Evolutionary conservation across 768 basidiomycete genomes (phyloP).

Genomic region (Hygrophoropsis aurantiaca): DNA sequence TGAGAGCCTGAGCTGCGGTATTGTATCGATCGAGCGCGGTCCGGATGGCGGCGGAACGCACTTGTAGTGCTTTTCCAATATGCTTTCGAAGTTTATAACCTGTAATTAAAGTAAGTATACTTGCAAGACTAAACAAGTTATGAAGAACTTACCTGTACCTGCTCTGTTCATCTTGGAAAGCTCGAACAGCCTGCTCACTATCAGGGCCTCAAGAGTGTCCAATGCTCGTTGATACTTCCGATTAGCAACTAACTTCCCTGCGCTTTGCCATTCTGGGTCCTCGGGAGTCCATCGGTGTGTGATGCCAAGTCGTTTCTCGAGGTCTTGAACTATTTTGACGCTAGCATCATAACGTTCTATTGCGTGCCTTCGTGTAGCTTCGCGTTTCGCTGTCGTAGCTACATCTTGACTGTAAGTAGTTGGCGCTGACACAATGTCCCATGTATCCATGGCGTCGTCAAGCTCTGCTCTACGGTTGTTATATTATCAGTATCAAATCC

Average conservation of each 20-base stretch:
- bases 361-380: neutral
- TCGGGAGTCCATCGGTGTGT: neutral
- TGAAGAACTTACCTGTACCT: slow-evolving; percentile 27
- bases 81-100: slow-evolving; percentile 8
- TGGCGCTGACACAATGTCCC: neutral
- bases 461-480: neutral
- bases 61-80: slow-evolving; percentile 5
- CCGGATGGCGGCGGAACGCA: slow-evolving; percentile 6
- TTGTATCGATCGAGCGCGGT: slow-evolving; percentile 10
- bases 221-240: slow-evolving; percentile 10
- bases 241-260: neutral
- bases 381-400: neutral
- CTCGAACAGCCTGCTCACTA: slow-evolving; percentile 18
- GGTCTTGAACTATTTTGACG: neutral
- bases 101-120: too few relatives aligned
- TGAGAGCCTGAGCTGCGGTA: too few relatives aligned
- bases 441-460: neutral
- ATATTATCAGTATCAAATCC: too few relatives aligned
- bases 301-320: neutral
- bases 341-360: neutral
- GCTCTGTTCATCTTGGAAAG: slow-evolving; percentile 16
- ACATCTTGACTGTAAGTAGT: neutral
- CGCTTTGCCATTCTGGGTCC: slow-evolving; percentile 1
- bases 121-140: too few relatives aligned
- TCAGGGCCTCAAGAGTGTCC: slow-evolving; percentile 14